Evolutionary conservation across 2,329 filamentous ascomycete species (phyloP).

Genomic region (Alternaria gansuensis): DNA sequence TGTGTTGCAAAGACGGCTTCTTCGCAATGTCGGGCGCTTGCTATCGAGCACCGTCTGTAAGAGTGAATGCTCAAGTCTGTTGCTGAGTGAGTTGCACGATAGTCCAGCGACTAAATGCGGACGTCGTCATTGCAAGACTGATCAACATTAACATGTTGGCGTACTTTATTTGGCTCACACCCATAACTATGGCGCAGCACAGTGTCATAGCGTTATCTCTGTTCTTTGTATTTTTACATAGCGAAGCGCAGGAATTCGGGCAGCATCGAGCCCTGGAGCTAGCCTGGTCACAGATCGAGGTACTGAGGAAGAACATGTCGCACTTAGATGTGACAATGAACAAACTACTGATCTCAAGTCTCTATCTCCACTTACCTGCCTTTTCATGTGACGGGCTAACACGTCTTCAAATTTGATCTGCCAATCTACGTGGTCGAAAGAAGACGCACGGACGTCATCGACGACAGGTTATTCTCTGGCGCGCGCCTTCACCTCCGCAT

Average conservation of each 20-base stretch:
- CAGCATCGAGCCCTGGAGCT: conserved; percentile 6
- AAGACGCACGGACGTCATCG: conserved; percentile 20
- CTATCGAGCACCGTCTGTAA: background rate
- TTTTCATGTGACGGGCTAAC: background rate
- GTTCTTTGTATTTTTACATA: conserved; percentile 11
- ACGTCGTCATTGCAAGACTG: conserved; percentile 1
- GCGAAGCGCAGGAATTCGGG: conserved; percentile 5
- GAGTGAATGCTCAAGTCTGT: background rate
- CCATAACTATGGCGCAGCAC: background rate
- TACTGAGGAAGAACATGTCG: conserved; percentile 5
- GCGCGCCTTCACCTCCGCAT: conserved; percentile 28
- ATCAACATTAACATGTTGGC: background rate
- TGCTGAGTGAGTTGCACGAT: conserved; percentile 2
- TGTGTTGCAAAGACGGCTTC: background rate
- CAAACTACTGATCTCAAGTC: background rate
- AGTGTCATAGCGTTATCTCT: background rate
- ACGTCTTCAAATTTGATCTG: background rate
- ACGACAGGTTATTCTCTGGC: conserved; percentile 11
- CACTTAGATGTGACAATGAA: conserved; percentile 3
- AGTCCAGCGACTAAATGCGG: background rate
- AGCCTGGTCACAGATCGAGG: conserved; percentile 1
- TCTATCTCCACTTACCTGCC: background rate
- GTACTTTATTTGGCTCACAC: background rate
- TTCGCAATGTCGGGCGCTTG: background rate
- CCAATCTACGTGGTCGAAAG: background rate